These are phyloP conservation scores for Balakata baccata DNA, from an alignment of 345 rosid species.

Conservation along the genomic window DNA sequence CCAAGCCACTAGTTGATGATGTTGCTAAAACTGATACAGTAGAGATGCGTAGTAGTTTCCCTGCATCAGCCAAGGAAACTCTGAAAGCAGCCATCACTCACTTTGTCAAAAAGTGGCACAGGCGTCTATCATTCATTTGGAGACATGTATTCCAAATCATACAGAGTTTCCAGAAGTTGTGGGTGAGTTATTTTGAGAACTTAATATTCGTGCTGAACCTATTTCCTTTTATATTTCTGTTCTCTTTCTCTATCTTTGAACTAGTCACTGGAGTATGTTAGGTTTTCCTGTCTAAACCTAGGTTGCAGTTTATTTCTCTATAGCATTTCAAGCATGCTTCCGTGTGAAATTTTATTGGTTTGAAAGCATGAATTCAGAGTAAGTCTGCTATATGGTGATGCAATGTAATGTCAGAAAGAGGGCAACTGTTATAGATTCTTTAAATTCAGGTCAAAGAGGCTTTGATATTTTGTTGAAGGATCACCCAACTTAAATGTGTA, in stretches of 20 bases:
- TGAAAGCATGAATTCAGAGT: not conserved
- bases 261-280: not conserved
- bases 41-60: conserved; percentile 50
- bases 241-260: not conserved
- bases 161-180: conserved; percentile 52
- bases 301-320: not conserved
- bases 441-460: not conserved
- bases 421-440: not conserved
- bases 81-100: conserved; percentile 62
- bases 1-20: conserved; percentile 40
- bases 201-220: not conserved
- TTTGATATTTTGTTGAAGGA: no score
- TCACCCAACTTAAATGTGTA: no score
- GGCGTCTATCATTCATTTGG: conserved; percentile 71
- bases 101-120: conserved; percentile 65
- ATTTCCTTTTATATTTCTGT: not conserved
- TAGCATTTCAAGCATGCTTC: not conserved
- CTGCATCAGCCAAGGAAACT: conserved; percentile 67
- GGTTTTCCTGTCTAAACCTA: not conserved
- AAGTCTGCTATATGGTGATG: not conserved
- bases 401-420: not conserved
- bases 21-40: conserved; percentile 48
- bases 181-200: conserved; percentile 52
- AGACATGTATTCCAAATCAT: conserved; percentile 46
- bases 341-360: not conserved